Base-by-base conservation (phyloP, 2,329 filamentous ascomycete genomes). In the Diaporthe velutina region DNA sequence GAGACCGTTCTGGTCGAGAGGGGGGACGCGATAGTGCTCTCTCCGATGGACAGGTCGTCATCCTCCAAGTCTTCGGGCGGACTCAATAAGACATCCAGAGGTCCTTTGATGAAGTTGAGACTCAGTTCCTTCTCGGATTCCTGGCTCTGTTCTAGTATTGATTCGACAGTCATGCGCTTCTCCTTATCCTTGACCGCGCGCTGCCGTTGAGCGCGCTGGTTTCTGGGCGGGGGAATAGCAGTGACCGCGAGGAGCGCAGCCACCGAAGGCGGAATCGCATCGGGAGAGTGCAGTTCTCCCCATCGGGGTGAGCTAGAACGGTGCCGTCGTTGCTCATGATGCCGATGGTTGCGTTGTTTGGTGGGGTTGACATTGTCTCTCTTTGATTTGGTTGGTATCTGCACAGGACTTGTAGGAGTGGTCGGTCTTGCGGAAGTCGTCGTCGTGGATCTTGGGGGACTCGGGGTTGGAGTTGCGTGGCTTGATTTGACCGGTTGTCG, bases 181-280 rank as follows among this genome's bases (percentile, higher is more conserved):
- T 82, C 78, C 75, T 80, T 82, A 73, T 81, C 78, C 75, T 74
- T 58, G 76, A 76, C 42, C 71, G 76, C 38, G 66, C 77, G 79
- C 50, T 81, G 80, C 30, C 81, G 80, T 57, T 79, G 66, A 64
- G 72, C 84, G 48, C 83, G 82, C 64, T 83, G 81, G 38, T 82
- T 80, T 72, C 83, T 86, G 77, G 86, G 82, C 67, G 87, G 82
- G 77, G 90, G 91, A 67, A 93, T 93, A 76, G 86, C 88, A 40
- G 91, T 93, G 71, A 91, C 85, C 42, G 91, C 91, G 45, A 93
- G 84, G 38, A 93, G 83, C 17, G 90, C 90, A 8, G 90, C 90
- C 38, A 93, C 87, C 0, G 90, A 91, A 0, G 90, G 87, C 7
- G 91, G 88, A 30, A 93, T 85, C 22, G 86, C 83, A 74, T 91